These are phyloP conservation scores for Neurospora crassa DNA, from an alignment of 2,329 filamentous ascomycete species.

Conservation along the genomic window DNA sequence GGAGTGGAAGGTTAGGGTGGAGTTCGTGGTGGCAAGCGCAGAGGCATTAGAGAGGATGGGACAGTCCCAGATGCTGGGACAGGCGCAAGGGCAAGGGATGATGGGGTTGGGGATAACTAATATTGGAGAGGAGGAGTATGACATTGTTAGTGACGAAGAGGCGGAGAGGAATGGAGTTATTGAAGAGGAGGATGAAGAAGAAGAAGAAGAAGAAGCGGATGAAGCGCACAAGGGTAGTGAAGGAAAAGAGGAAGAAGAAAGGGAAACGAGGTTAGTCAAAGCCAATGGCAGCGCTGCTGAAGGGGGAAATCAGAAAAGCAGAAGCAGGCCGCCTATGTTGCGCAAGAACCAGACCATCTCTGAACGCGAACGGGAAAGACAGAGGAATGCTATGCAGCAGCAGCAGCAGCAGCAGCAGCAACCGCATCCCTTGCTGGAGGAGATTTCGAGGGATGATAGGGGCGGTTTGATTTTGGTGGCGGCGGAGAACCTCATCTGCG, in stretches of 20 bases:
- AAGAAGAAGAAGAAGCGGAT: slow-evolving; percentile 9
- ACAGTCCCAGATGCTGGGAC: slow-evolving; percentile 12
- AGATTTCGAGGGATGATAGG: slow-evolving; percentile 68
- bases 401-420: slow-evolving; percentile 8
- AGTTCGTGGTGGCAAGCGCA: slow-evolving; percentile 71
- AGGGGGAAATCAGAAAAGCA: background rate
- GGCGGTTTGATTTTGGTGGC: slow-evolving; percentile 66
- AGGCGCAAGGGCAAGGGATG: slow-evolving; percentile 20
- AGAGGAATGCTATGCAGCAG: background rate
- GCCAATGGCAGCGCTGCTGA: background rate
- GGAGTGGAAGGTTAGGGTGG: slow-evolving; percentile 81
- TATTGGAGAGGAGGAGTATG: slow-evolving; percentile 17
- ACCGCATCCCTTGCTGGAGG: slow-evolving; percentile 57
- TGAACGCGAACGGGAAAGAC: background rate
- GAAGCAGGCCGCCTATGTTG: background rate
- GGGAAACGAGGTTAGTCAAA: background rate
- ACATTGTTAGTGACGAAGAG: background rate
- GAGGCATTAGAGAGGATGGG: slow-evolving; percentile 23
- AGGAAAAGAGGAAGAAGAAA: slow-evolving; percentile 6
- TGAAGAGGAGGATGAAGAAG: slow-evolving; percentile 20
- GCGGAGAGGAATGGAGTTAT: slow-evolving; percentile 1
- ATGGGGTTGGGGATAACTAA: slow-evolving; percentile 23
- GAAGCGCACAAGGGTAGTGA: slow-evolving; percentile 23
- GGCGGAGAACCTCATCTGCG: slow-evolving; percentile 67
- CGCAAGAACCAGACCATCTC: background rate